Evolutionary conservation across 306 rosid species (phyloP).

Genomic region (Pachyrhizus erosus): DNA sequence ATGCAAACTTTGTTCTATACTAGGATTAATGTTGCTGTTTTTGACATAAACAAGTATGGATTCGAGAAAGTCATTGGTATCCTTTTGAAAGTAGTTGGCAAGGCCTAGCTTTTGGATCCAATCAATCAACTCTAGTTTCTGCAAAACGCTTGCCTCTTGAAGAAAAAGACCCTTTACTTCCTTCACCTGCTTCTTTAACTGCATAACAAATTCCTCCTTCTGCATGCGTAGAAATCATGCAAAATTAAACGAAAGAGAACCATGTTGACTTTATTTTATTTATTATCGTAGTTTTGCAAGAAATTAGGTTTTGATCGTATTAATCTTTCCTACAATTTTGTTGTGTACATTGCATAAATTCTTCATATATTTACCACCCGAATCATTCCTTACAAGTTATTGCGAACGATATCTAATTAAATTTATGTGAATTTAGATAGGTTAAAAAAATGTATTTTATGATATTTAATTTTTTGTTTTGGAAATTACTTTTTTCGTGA

Average conservation of each 20-base stretch:
- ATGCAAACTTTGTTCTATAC: constrained; percentile 34
- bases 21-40: not conserved
- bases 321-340: too few relatives aligned
- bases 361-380: too few relatives aligned
- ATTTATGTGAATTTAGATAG: too few relatives aligned
- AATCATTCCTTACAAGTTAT: too few relatives aligned
- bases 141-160: constrained; percentile 6
- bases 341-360: too few relatives aligned
- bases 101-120: constrained; percentile 58
- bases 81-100: constrained; percentile 48
- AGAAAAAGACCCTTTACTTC: constrained; percentile 39
- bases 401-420: too few relatives aligned
- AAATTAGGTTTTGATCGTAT: too few relatives aligned
- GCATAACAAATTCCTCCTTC: constrained; percentile 44
- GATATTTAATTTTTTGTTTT: not conserved
- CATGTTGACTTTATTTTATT: too few relatives aligned
- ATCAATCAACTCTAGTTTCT: constrained; percentile 54
- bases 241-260: too few relatives aligned
- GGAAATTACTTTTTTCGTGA: not conserved
- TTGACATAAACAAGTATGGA: constrained; percentile 10
- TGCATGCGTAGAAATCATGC: constrained; percentile 22
- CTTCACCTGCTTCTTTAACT: constrained; percentile 38
- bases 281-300: too few relatives aligned
- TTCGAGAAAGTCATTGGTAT: constrained; percentile 52
- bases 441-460: too few relatives aligned